Evolutionary conservation across 495 filamentous ascomycete genomes (phyloP).

Genomic region (Podospora pseudocomata): DNA sequence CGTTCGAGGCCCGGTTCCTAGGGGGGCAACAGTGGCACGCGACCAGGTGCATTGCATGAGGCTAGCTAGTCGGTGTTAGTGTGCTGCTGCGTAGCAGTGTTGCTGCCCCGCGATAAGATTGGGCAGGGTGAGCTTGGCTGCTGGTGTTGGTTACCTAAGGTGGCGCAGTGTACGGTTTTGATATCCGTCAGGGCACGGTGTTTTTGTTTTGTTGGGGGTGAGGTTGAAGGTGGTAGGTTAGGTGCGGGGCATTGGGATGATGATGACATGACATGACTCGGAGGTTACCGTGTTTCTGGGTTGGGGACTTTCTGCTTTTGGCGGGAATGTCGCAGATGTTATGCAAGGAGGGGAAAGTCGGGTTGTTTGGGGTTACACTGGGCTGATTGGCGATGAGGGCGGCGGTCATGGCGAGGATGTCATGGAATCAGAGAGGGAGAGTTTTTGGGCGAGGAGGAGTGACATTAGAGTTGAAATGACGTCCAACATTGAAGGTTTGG

Average conservation of each 20-base stretch:
- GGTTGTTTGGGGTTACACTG: not conserved
- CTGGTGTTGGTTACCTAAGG: not conserved
- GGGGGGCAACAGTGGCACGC: not conserved
- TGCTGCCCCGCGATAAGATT: not conserved
- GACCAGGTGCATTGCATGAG: not conserved
- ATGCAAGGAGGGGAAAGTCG: not conserved
- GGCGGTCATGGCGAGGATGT: not conserved
- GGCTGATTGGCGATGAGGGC: not conserved
- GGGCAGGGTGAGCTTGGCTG: not conserved
- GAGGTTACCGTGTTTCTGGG: not conserved
- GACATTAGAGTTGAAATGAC: not conserved
- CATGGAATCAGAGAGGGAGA: not conserved
- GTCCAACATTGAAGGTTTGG: not conserved
- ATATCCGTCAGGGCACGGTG: not conserved
- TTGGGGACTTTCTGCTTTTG: not conserved
- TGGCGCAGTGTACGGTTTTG: not conserved
- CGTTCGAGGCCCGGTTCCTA: not conserved
- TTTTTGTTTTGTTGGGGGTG: not conserved
- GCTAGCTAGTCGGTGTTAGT: not conserved
- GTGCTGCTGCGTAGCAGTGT: not conserved
- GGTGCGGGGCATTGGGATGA: not conserved
- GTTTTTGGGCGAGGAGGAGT: not conserved
- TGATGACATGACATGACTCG: slow-evolving; percentile 7
- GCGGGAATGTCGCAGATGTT: not conserved
- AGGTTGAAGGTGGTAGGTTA: not conserved